phyloP scores from a whole-genome alignment of 495 filamentous ascomycete species.

The Penicillium steckii region DNA sequence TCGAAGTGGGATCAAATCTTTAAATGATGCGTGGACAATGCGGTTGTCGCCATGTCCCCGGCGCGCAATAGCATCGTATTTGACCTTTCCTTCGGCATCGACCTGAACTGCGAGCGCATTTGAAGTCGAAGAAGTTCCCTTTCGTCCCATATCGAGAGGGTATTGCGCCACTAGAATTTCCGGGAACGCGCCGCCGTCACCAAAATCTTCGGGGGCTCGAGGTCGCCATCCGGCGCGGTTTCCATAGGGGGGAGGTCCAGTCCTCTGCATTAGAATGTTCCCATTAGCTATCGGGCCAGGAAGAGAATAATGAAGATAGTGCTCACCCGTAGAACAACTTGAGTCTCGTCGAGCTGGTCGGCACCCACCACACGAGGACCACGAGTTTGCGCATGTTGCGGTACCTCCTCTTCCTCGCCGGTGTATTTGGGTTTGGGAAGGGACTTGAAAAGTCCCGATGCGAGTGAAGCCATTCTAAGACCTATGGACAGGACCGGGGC shows the following conservation, averaged over 20 bases:
- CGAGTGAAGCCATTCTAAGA: constrained; percentile 64
- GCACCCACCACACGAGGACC: constrained; percentile 78
- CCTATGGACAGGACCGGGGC: constrained; percentile 13
- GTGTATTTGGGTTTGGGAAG: constrained; percentile 89
- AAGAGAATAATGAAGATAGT: constrained; percentile 3
- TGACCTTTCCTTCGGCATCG: constrained; percentile 86
- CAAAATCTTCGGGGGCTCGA: constrained; percentile 83
- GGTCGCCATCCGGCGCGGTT: constrained; percentile 87
- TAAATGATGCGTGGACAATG: constrained; percentile 92
- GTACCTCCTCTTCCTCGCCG: constrained; percentile 79
- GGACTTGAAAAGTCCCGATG: constrained; percentile 73
- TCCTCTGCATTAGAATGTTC: constrained; percentile 50
- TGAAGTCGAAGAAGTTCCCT: constrained; percentile 63
- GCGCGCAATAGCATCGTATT: constrained; percentile 93
- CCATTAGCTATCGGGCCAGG: not conserved
- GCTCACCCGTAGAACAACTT: constrained; percentile 76
- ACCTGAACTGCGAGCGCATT: constrained; percentile 92
- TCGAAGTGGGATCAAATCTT: constrained; percentile 91
- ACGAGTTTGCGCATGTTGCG: constrained; percentile 67
- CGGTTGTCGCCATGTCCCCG: constrained; percentile 81
- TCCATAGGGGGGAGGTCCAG: constrained; percentile 83
- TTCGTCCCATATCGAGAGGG: constrained; percentile 90
- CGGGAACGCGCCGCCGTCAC: constrained; percentile 94
- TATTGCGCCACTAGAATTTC: constrained; percentile 95
- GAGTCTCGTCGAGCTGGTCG: constrained; percentile 76